A percentile compares a stretch with the other conserved stretches of the same genome.
Evolutionary conservation across 1,139 yeast genomes (phyloP).

Genomic region (Yamadazyma diddensiae): DNA sequence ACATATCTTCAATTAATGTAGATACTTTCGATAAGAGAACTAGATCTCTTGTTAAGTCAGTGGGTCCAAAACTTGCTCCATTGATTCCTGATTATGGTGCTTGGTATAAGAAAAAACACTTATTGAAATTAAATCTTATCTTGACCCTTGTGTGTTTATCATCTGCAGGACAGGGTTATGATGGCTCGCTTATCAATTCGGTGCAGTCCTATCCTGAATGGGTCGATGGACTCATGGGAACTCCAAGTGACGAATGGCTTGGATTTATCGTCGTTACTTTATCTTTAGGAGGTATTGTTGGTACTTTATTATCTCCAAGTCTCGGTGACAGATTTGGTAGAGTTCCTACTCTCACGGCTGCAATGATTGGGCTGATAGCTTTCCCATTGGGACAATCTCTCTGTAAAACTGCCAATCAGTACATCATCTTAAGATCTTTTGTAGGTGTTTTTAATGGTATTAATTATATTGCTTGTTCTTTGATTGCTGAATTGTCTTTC

Average conservation of each 20-base stretch:
- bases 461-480: conserved; percentile 60
- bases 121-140: conserved; percentile 13
- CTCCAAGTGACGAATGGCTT: conserved; percentile 19
- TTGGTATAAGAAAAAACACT: conserved; percentile 13
- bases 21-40: background rate
- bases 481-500: conserved; percentile 59
- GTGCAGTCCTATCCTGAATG: conserved; percentile 16
- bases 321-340: conserved; percentile 1
- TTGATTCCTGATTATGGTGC: conserved; percentile 14
- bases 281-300: conserved; percentile 19
- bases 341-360: background rate
- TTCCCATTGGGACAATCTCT: conserved; percentile 1
- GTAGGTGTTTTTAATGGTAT: conserved; percentile 59
- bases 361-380: background rate
- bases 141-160: conserved; percentile 13
- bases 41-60: conserved; percentile 3
- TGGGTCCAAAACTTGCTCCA: conserved; percentile 17
- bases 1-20: background rate
- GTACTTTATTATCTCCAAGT: background rate
- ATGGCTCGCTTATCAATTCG: conserved; percentile 19
- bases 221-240: conserved; percentile 10
- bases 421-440: conserved; percentile 55
- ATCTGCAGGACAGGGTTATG: conserved; percentile 18
- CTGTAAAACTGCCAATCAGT: conserved; percentile 3
- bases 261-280: conserved; percentile 21